Evolutionary conservation across 176 grass and related monocot species (phyloP), one percentile per base, ranked within the genome.

Genomic region (Carex pumila): DNA sequence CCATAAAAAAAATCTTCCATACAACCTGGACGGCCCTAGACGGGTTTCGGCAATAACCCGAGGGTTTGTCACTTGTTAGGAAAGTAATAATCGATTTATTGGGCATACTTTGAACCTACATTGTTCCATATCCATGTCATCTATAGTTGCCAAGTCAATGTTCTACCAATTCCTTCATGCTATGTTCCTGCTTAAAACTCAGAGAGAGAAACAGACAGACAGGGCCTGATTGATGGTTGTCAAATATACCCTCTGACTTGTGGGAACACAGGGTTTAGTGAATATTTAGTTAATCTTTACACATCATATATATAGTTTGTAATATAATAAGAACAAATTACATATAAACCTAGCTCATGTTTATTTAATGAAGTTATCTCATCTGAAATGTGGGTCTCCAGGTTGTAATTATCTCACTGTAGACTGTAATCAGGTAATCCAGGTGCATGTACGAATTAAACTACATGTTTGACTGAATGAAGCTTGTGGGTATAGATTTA

Each of bases 171-270:
- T 50, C 3, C 50, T 29, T 74, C 7, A 13, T 52, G 71, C 71
- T 71, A 71, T 39, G n/a, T 66, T 34, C 63, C 63, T 34, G 14
- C 15, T n/a, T 9, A 19, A 19, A 45, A 60, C 13, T 59, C 18
- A 43, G 29, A 10, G 14, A 19, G 63, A 65, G 11, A 66, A 12
- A 7, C 5, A 19, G 57, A 19, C 29, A 66, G 64, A 34, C 4
- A 34, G 34, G 43, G 45, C 45, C 17, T 12, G 17, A 52, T 21
- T 12, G 71, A 52, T 52, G 17, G 6, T 74, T 74, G 71, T 74
- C 45, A 74, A 15, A 74, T 74, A 52, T 74, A 74, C n/a, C 21
- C 45, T 75, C 71, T 75, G 71, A 75, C 52, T 14, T 53, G 71
- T 53, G 45, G 32, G 11, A 47, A 52, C 41, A 53, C 43, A 25